Base-by-base conservation (phyloP, 805 yeast genomes). In the Tetrapisispora iriomotensis region DNA sequence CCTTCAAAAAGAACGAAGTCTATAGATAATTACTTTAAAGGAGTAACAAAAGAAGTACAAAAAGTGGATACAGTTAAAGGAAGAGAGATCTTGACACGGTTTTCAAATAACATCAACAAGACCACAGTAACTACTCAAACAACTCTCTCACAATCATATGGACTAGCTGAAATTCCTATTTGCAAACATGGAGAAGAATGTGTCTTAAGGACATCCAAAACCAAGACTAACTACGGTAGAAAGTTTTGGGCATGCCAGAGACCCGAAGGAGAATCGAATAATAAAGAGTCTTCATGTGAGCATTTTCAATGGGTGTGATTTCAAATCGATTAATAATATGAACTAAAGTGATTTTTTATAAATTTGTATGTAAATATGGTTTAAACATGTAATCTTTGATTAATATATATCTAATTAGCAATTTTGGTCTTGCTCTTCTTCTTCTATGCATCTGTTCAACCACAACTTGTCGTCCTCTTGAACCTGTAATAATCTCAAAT, bases 161-260 rank as follows among this genome's bases (percentile, higher is more conserved):
- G 34, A 2, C 4, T 36, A 6, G 23, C 1, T 43, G 25, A 47
- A 12, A 51, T 64, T 1, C 81, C 81, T 0, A 13, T 38, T 6
- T 75, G 81, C 51, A 60, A 64, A 24, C 80, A 75, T 47, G 54
- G 63, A 5, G 67, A 68, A 35, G 61, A 64, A n/a, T 67, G 77
- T 25, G 55, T 66, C 4, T 45, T 75, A 34, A 61, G 69, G 44
- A 66, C 74, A 0, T 72, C 76, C 0, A 65, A 55, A 45, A 68
- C 71, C 1, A 39, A 52, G 4, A 53, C 59, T 20, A 71, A 70
- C 41, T 67, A 61, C 28, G 79, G 79, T 0, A 64, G 60, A 38
- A 71, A 67, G 45, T 75, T 75, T 45, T 75, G 79, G 79, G 64
- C 71, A 18, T 75, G 81, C 50, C 44, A 62, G 0, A 59, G 64